A percentile compares a stretch with the other conserved stretches of the same genome.
Conservation (phyloP, 2,329 filamentous ascomycete genomes). For the Monosporascus sp. region DNA sequence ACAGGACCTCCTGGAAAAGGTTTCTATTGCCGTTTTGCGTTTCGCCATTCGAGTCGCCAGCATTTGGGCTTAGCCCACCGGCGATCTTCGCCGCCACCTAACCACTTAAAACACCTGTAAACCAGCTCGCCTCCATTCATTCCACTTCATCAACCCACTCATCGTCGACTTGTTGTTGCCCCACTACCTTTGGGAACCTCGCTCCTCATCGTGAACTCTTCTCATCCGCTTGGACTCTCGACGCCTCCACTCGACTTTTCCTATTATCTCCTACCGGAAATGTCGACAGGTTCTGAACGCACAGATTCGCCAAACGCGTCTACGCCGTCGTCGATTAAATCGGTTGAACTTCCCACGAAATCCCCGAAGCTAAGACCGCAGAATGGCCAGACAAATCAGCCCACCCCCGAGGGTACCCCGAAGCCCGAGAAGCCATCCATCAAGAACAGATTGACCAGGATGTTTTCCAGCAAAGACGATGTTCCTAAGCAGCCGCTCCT, state of each 20-base stretch:
- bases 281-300: slow-evolving; percentile 28
- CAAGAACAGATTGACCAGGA: slow-evolving; percentile 59
- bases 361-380: slow-evolving; percentile 24
- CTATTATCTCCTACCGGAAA: slow-evolving; percentile 14
- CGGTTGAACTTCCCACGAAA: slow-evolving; percentile 22
- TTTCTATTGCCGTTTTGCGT: slow-evolving; percentile 22
- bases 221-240: not conserved
- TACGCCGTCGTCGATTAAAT: slow-evolving; percentile 28
- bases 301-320: slow-evolving; percentile 25
- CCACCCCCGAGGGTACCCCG: slow-evolving; percentile 27
- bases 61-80: slow-evolving; percentile 28
- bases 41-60: slow-evolving; percentile 21
- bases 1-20: not conserved
- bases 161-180: too few relatives aligned
- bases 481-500: slow-evolving; percentile 27
- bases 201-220: too few relatives aligned
- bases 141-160: not conserved
- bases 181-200: too few relatives aligned
- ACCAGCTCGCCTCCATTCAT: slow-evolving; percentile 1
- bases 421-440: slow-evolving; percentile 53
- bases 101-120: slow-evolving; percentile 5
- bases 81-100: slow-evolving; percentile 26
- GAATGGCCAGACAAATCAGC: slow-evolving; percentile 17
- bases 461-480: slow-evolving; percentile 57
- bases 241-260: slow-evolving; percentile 1